These are phyloP conservation scores for Gastrodia elata DNA, from an alignment of 106 monocot genomes.

Conservation along the genomic window DNA sequence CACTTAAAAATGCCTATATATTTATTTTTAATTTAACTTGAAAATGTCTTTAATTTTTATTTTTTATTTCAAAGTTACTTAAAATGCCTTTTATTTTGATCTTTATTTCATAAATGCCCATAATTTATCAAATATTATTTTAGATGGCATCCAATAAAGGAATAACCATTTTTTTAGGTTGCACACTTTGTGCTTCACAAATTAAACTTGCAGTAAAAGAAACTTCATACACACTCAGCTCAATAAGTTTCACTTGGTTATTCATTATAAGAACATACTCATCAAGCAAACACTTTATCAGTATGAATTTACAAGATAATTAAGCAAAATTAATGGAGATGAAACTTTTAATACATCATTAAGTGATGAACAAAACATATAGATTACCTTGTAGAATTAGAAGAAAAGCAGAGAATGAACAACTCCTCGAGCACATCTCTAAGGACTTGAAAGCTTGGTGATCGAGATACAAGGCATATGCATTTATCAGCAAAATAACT, in stretches of 20 bases:
- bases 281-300: background rate
- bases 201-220: background rate
- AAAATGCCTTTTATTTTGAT: too few relatives aligned
- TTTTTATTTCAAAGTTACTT: too few relatives aligned
- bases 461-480: constrained; percentile 92
- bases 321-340: background rate
- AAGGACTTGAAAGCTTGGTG: constrained; percentile 77
- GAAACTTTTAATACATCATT: background rate
- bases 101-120: too few relatives aligned
- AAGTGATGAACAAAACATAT: background rate
- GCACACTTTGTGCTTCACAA: background rate
- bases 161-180: background rate
- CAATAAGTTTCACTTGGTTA: background rate
- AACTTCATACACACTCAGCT: background rate
- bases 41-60: too few relatives aligned
- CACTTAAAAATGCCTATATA: too few relatives aligned
- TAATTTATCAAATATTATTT: too few relatives aligned
- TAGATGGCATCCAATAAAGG: too few relatives aligned
- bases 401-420: constrained; percentile 80
- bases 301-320: background rate
- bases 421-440: constrained; percentile 86
- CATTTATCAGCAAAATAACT: constrained; percentile 94
- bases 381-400: constrained; percentile 70
- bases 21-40: too few relatives aligned
- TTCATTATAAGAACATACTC: background rate